Evolutionary conservation across 768 basidiomycete genomes (phyloP).

Genomic region (Asterophora lycoperdoides): DNA sequence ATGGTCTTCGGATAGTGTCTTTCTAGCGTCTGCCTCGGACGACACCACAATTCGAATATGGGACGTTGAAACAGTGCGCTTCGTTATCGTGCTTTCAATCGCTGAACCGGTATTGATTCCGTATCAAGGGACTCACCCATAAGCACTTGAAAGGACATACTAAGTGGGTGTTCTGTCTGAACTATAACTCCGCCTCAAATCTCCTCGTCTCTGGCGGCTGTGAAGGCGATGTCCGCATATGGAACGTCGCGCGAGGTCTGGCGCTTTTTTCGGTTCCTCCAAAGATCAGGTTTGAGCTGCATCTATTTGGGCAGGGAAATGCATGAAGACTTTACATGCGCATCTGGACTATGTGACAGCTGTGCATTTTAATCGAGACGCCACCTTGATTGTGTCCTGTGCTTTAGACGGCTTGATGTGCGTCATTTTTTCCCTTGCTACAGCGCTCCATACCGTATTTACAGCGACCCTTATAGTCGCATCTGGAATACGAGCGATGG

Average conservation of each 20-base stretch:
- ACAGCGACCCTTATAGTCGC: slow-evolving; percentile 49
- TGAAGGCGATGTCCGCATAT: slow-evolving; percentile 89
- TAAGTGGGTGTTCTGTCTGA: slow-evolving; percentile 87
- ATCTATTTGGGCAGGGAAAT: slow-evolving; percentile 53
- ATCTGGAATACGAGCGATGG: slow-evolving; percentile 93
- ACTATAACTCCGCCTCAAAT: slow-evolving; percentile 85
- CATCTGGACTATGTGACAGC: slow-evolving; percentile 95
- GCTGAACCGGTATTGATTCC: slow-evolving; percentile 8
- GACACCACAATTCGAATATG: slow-evolving; percentile 88
- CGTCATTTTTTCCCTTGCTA: slow-evolving; percentile 26
- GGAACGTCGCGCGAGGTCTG: slow-evolving; percentile 82
- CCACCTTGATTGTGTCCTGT: slow-evolving; percentile 87
- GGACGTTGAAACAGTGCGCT: slow-evolving; percentile 72
- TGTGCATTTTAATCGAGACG: slow-evolving; percentile 91
- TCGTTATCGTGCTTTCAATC: not conserved
- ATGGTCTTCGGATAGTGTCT: slow-evolving; percentile 80
- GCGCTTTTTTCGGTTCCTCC: slow-evolving; percentile 4
- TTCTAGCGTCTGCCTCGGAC: slow-evolving; percentile 89
- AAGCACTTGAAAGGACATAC: slow-evolving; percentile 78
- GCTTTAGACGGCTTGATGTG: slow-evolving; percentile 93
- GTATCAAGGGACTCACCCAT: slow-evolving; percentile 57
- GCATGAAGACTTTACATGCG: slow-evolving; percentile 82
- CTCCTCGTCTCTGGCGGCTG: slow-evolving; percentile 89
- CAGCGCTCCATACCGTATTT: slow-evolving; percentile 1
- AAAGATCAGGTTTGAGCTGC: not conserved